phyloP scores from a whole-genome alignment of 805 yeast genomes.

The Ogataea nakhonphanomensis region DNA sequence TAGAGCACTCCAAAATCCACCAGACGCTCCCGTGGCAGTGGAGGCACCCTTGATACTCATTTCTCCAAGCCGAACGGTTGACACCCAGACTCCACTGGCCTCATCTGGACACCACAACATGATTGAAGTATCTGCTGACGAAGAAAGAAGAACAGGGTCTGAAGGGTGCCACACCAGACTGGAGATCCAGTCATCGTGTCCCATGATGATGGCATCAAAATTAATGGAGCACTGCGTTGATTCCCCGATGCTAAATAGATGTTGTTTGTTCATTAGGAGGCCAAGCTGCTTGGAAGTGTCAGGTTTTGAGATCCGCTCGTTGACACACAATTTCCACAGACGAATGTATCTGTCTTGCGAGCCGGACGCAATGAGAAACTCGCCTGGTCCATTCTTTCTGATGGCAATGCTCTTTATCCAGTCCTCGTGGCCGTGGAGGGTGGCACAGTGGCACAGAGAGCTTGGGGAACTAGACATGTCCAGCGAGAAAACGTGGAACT shows the following conservation, averaged over 20 bases:
- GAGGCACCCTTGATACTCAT: conserved; percentile 94
- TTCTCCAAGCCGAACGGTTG: conserved; percentile 80
- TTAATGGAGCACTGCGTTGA: conserved; percentile 50
- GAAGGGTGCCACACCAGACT: conserved; percentile 77
- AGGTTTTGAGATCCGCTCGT: conserved; percentile 53
- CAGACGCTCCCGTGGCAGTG: conserved; percentile 93
- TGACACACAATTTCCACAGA: conserved; percentile 71
- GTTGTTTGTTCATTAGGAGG: conserved; percentile 68
- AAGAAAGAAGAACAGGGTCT: conserved; percentile 62
- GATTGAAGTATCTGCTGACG: conserved; percentile 89
- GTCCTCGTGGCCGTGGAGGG: conserved; percentile 88
- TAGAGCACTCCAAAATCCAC: conserved; percentile 58
- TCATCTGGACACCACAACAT: conserved; percentile 93
- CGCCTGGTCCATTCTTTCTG: conserved; percentile 46
- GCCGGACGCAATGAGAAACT: conserved; percentile 76
- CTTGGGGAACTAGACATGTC: conserved; percentile 17
- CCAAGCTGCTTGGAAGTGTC: conserved; percentile 50
- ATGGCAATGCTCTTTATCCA: conserved; percentile 83
- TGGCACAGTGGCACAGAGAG: conserved; percentile 42
- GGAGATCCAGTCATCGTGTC: conserved; percentile 98
- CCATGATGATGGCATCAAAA: conserved; percentile 93
- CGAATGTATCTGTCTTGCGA: conserved; percentile 92
- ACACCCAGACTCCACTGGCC: conserved; percentile 86
- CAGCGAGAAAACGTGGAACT: conserved; percentile 54
- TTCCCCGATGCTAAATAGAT: conserved; percentile 45